Conservation (phyloP, 768 basidiomycete species). For the Leucosporidium scottii region DNA sequence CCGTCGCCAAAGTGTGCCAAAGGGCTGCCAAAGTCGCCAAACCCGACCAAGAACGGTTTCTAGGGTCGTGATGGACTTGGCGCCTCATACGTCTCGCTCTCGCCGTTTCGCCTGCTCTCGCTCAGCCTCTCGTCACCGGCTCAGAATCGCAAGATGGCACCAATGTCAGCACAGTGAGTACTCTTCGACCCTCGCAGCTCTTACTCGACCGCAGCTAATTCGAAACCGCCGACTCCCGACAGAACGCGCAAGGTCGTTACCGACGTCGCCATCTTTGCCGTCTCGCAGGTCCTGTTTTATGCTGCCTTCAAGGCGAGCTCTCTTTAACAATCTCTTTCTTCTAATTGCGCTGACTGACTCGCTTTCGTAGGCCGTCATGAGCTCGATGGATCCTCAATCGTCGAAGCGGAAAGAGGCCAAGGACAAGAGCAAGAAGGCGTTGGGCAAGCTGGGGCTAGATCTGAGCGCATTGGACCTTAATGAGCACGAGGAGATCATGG, state of each 20-base stretch:
- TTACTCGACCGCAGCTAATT: too few species aligned
- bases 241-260: constrained; percentile 13
- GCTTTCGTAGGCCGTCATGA: constrained; percentile 39
- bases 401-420: constrained; percentile 42
- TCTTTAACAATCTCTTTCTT: neutral
- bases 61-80: too few species aligned
- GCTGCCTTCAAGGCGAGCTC: constrained; percentile 40
- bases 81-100: too few species aligned
- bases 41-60: too few species aligned
- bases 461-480: constrained; percentile 56
- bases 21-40: too few species aligned
- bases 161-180: too few species aligned
- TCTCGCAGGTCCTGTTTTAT: constrained; percentile 42
- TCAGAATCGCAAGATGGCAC: too few species aligned
- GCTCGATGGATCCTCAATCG: constrained; percentile 39
- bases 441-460: constrained; percentile 41
- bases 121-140: too few species aligned
- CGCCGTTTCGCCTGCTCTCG: too few species aligned
- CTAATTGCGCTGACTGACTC: neutral
- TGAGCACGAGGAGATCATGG: constrained; percentile 88
- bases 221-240: too few species aligned
- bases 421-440: constrained; percentile 41
- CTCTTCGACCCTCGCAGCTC: too few species aligned
- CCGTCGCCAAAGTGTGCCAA: too few species aligned
- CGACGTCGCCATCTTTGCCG: constrained; percentile 20